phyloP scores from a whole-genome alignment of 2,329 filamentous ascomycete genomes.

The Cercospora canescens region DNA sequence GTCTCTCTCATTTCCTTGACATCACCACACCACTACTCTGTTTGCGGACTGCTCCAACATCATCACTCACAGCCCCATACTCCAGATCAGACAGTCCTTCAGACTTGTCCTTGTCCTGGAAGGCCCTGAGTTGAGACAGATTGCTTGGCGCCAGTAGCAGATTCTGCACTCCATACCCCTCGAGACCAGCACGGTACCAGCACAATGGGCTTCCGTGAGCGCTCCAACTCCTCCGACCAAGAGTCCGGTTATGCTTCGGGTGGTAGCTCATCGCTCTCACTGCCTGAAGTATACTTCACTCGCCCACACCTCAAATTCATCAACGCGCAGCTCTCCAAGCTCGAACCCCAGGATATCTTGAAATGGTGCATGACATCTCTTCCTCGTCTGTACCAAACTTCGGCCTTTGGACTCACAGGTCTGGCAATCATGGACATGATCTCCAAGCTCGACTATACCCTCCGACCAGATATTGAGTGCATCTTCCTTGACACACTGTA shows the following conservation, averaged over 20 bases:
- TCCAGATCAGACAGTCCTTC: neutral
- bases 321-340: slow-evolving; percentile 83
- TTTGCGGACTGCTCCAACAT: neutral
- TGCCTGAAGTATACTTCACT: slow-evolving; percentile 82
- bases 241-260: slow-evolving; percentile 85
- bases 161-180: slow-evolving; percentile 4
- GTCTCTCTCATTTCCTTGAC: neutral
- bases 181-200: neutral
- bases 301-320: slow-evolving; percentile 85
- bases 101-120: neutral
- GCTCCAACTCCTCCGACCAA: slow-evolving; percentile 38
- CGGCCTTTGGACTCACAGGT: slow-evolving; percentile 53
- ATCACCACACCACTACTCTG: neutral
- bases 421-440: slow-evolving; percentile 64
- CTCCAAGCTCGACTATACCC: slow-evolving; percentile 67
- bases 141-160: slow-evolving; percentile 1
- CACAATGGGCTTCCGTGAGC: slow-evolving; percentile 21
- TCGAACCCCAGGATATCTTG: slow-evolving; percentile 87
- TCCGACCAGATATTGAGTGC: slow-evolving; percentile 53
- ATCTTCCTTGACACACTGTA: slow-evolving; percentile 58
- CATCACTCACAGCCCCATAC: neutral
- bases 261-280: slow-evolving; percentile 58
- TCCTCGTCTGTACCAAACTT: slow-evolving; percentile 55
- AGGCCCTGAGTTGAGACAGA: neutral
- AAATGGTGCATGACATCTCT: slow-evolving; percentile 90